phyloP scores from a whole-genome alignment of 2,329 filamentous ascomycete species.

The Penicillium digitatum region DNA sequence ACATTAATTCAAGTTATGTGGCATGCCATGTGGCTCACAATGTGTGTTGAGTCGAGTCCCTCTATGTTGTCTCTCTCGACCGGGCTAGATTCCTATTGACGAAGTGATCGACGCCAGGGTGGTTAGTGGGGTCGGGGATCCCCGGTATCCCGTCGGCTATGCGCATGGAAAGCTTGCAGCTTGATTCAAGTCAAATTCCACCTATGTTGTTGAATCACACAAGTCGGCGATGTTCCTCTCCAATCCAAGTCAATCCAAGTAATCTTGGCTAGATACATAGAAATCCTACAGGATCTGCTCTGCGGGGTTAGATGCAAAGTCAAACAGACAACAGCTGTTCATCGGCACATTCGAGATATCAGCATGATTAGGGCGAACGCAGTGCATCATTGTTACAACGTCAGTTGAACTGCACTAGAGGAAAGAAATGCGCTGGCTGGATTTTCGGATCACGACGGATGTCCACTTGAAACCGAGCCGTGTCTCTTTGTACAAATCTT shows the following conservation, averaged over 20 bases:
- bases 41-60: slow-evolving; percentile 27
- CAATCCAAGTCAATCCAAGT: not conserved
- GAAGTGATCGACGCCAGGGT: slow-evolving; percentile 55
- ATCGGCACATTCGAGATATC: not conserved
- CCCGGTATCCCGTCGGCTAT: slow-evolving; percentile 33
- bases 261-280: not conserved
- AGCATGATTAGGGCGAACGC: not conserved
- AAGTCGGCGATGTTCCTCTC: not conserved
- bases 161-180: slow-evolving; percentile 13
- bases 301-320: not conserved
- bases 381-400: not conserved
- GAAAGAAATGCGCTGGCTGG: not conserved
- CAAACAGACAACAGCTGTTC: not conserved
- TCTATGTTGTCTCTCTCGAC: slow-evolving; percentile 50
- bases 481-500: not conserved
- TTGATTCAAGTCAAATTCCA: not conserved
- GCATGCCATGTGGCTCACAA: slow-evolving; percentile 45
- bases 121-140: slow-evolving; percentile 53
- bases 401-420: not conserved
- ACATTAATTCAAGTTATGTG: slow-evolving; percentile 50
- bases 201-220: not conserved
- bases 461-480: not conserved
- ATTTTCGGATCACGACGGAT: not conserved
- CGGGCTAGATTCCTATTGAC: slow-evolving; percentile 57
- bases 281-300: not conserved